These are phyloP conservation scores for Lactarius evosmus DNA, from an alignment of 768 basidiomycete genomes.

Conservation along the genomic window DNA sequence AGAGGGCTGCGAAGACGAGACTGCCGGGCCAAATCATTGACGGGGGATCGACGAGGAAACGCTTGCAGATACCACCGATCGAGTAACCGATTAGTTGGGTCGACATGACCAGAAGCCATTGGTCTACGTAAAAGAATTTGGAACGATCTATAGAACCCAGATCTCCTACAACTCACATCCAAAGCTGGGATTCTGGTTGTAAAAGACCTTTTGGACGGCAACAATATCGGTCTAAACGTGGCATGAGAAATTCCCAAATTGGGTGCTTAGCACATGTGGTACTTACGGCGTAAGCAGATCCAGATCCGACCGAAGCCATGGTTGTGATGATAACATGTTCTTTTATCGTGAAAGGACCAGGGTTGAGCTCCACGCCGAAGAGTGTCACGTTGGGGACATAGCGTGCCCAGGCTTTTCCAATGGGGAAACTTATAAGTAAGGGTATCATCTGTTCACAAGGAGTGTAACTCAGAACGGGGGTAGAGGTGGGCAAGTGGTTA, in stretches of 20 bases:
- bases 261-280: not conserved
- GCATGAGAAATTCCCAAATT: not conserved
- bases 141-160: not conserved
- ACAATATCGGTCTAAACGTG: slow-evolving; percentile 41
- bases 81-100: slow-evolving; percentile 43
- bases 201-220: slow-evolving; percentile 46
- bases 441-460: slow-evolving; percentile 44
- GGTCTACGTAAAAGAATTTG: slow-evolving; percentile 24
- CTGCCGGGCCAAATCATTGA: slow-evolving; percentile 47
- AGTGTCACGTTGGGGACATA: slow-evolving; percentile 51
- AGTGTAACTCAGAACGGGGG: not conserved
- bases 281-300: slow-evolving; percentile 36
- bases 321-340: slow-evolving; percentile 57
- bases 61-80: slow-evolving; percentile 42
- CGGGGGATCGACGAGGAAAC: slow-evolving; percentile 44
- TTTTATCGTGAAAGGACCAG: slow-evolving; percentile 72
- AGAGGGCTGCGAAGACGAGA: slow-evolving; percentile 42
- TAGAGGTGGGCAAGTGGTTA: too few species aligned
- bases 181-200: slow-evolving; percentile 41
- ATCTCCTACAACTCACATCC: slow-evolving; percentile 28
- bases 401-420: slow-evolving; percentile 57
- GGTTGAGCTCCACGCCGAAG: slow-evolving; percentile 53
- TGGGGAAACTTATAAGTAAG: slow-evolving; percentile 64
- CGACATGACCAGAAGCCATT: slow-evolving; percentile 42
- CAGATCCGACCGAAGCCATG: slow-evolving; percentile 39